Evolutionary conservation across 495 filamentous ascomycete species (phyloP), one percentile per base, ranked within the genome.

Genomic region (Penicillium dipodomyicola): DNA sequence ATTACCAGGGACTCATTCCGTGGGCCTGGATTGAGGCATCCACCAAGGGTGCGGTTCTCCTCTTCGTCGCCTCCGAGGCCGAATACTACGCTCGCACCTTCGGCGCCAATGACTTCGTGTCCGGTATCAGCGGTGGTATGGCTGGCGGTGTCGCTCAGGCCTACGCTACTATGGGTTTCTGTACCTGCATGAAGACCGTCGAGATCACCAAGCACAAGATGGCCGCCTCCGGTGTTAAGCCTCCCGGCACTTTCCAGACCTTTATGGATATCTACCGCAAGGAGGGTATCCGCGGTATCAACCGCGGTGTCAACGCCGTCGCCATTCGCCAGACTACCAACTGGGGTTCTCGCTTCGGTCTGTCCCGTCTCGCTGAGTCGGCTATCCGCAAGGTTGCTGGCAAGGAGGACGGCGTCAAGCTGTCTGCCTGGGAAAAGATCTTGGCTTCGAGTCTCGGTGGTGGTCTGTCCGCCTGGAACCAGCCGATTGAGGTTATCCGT

Each of bases 11-110:
- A 76, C 88, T 98, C 67, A 98, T 98, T 75, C 94, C 94, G 61
- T 98, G 94, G 94, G 94, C 94, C 77, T 98, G 94, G 94, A 98
- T 98, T 81, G 94, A 98, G 82, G 95, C 95, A 73, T 97, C 94
- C 65, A 97, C 95, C 73, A 98, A 98, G 80, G 94, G 94, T 69
- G 94, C 94, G 62, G 94, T 98, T 61, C 88, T 98, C 70, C 90
- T 98, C 76, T 98, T 98, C 78, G 92, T 98, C 75, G 92, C 95
- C 65, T 95, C 92, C 61, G 94, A 98, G 78, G 93, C 92, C 74
- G 94, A 98, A 79, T 97, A 87, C 82, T 85, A 91, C 69, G 92
- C 92, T 61, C 86, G 86, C 65, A 73, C 75, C 59, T 82, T 87
- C 63, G 95, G 95, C 62, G 92, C 91, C 61, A 80, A 79, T 62